Conservation (phyloP, 306 rosid species). For the Fagus sylvatica region DNA sequence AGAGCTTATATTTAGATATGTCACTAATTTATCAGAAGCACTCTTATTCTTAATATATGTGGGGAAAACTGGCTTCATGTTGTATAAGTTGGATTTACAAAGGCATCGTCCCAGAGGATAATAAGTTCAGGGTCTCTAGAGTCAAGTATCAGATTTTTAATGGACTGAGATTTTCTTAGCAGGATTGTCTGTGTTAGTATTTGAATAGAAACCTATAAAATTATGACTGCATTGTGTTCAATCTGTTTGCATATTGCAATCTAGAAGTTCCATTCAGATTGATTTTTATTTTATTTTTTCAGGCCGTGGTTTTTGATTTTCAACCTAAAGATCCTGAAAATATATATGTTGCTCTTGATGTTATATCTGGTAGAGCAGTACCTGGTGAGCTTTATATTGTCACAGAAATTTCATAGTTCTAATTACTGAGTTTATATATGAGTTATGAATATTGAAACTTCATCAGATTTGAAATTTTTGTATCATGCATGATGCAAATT, state of each 20-base stretch:
- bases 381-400: conserved; percentile 45
- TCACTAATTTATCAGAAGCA: background rate
- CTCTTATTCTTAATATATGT: background rate
- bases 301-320: conserved; percentile 89
- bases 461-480: background rate
- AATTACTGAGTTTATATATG: background rate
- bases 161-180: background rate
- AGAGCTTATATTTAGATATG: background rate
- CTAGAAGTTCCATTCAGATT: conserved; percentile 8
- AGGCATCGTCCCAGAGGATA: background rate
- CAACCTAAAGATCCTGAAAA: conserved; percentile 95
- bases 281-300: conserved; percentile 24
- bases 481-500: background rate
- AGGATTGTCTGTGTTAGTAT: background rate
- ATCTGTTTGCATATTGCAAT: conserved; percentile 8
- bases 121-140: background rate
- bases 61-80: background rate
- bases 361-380: conserved; percentile 65
- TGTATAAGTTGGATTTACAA: background rate
- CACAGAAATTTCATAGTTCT: background rate
- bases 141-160: background rate
- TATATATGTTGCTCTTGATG: conserved; percentile 66
- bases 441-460: background rate
- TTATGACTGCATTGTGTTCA: background rate
- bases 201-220: background rate